These are phyloP conservation scores for Davidsoniella eucalypti DNA, from an alignment of 2,329 filamentous ascomycete genomes.

Conservation along the genomic window DNA sequence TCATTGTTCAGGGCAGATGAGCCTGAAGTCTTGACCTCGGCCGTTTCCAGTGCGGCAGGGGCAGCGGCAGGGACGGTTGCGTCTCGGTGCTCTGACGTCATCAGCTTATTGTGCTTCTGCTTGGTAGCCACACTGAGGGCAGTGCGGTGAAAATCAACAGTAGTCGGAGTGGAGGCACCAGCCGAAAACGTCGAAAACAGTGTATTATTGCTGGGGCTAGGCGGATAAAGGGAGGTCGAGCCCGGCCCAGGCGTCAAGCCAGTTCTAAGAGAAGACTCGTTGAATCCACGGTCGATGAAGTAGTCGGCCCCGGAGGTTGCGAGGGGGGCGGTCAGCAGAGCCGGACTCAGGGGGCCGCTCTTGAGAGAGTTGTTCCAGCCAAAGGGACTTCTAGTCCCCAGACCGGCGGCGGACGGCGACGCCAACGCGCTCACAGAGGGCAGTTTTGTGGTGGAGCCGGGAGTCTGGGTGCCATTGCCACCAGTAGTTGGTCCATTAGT, in stretches of 20 bases:
- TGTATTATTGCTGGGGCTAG: slow-evolving; percentile 69
- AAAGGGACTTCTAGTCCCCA: slow-evolving; percentile 10
- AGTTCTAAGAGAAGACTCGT: slow-evolving; percentile 85
- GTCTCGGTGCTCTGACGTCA: slow-evolving; percentile 10
- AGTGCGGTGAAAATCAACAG: slow-evolving; percentile 86
- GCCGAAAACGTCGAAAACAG: slow-evolving; percentile 57
- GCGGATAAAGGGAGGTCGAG: slow-evolving; percentile 71
- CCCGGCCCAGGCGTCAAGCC: slow-evolving; percentile 88
- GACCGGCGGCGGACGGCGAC: slow-evolving; percentile 59
- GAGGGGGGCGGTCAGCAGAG: slow-evolving; percentile 86
- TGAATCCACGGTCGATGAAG: slow-evolving; percentile 79
- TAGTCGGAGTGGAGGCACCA: slow-evolving; percentile 74
- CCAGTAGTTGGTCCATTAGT: slow-evolving; percentile 33
- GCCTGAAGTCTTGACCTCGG: slow-evolving; percentile 23
- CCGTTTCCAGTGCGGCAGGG: slow-evolving; percentile 35
- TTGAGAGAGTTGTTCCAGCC: slow-evolving; percentile 51
- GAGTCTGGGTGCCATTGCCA: slow-evolving; percentile 39
- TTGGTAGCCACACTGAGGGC: slow-evolving; percentile 66
- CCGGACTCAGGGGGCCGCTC: slow-evolving; percentile 85
- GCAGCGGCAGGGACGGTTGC: slow-evolving; percentile 1
- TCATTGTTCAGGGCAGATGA: slow-evolving; percentile 35
- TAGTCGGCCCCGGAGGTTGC: slow-evolving; percentile 76
- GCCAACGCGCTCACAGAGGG: slow-evolving; percentile 83
- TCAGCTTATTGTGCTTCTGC: slow-evolving; percentile 27
- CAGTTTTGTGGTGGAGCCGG: slow-evolving; percentile 59